A percentile compares a stretch with the other conserved stretches of the same genome.
These are phyloP conservation scores for Triticum turgidum DNA, from an alignment of 176 grass and related monocot species.

Conservation along the genomic window DNA sequence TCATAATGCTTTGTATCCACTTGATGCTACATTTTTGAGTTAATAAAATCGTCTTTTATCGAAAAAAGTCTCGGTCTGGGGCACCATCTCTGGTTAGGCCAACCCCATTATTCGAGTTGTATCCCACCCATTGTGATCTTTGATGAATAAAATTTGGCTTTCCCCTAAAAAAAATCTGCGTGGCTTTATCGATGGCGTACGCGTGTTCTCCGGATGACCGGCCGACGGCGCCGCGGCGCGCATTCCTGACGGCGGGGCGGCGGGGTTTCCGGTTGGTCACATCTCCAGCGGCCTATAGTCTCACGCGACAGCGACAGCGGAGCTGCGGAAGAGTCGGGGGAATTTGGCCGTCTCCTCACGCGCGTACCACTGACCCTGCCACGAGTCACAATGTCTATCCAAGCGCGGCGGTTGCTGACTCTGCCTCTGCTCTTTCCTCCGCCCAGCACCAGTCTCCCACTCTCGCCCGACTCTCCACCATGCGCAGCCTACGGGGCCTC, in stretches of 20 bases:
- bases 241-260: no score
- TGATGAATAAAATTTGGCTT: no score
- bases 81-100: no score
- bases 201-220: not conserved
- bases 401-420: not conserved
- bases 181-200: not conserved
- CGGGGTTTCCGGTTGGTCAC: not conserved
- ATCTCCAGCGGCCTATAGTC: not conserved
- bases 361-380: not conserved
- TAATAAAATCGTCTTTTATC: no score
- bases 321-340: not conserved
- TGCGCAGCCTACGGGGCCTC: constrained; percentile 42
- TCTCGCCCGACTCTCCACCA: not conserved
- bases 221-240: no score
- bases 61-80: no score
- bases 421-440: not conserved
- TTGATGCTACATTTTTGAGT: no score
- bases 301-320: not conserved
- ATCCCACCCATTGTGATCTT: no score
- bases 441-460: constrained; percentile 28
- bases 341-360: not conserved
- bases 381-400: not conserved
- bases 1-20: no score
- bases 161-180: no score
- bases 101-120: no score